phyloP scores from a whole-genome alignment of 495 filamentous ascomycete species.

The Talaromyces thailandensis region DNA sequence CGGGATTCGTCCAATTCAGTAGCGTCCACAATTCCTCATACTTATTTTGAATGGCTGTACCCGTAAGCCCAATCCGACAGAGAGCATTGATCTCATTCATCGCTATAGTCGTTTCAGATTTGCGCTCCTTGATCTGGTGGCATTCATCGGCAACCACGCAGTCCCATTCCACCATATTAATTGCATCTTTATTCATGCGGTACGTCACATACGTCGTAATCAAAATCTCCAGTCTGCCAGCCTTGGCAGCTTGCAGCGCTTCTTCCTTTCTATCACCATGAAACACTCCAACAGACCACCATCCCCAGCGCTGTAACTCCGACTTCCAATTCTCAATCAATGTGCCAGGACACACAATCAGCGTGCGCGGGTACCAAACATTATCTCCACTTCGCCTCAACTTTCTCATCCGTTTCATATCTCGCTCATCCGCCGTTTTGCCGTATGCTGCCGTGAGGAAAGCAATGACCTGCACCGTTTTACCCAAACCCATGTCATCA shows the following conservation, averaged over 20 bases:
- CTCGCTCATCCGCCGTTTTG: conserved; percentile 86
- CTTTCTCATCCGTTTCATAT: conserved; percentile 86
- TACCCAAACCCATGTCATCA: conserved; percentile 96
- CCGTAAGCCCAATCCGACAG: conserved; percentile 87
- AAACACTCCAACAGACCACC: conserved; percentile 83
- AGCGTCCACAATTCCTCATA: conserved; percentile 97
- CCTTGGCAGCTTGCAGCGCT: conserved; percentile 62
- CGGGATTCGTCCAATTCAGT: conserved; percentile 94
- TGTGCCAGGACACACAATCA: conserved; percentile 84
- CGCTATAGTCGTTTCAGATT: conserved; percentile 67
- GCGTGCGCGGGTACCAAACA: conserved; percentile 75
- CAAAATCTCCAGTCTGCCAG: conserved; percentile 75
- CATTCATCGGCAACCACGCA: conserved; percentile 97
- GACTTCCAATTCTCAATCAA: conserved; percentile 86
- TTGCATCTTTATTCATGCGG: conserved; percentile 56
- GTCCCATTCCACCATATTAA: conserved; percentile 90
- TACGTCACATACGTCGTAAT: conserved; percentile 93
- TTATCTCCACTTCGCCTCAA: conserved; percentile 49
- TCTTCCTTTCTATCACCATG: conserved; percentile 69
- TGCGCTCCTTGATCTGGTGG: conserved; percentile 77
- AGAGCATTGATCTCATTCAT: conserved; percentile 92
- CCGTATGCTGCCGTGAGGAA: conserved; percentile 91
- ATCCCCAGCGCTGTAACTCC: conserved; percentile 85
- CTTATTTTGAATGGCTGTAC: conserved; percentile 95
- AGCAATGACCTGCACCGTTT: conserved; percentile 93